Evolutionary conservation across 139 green algal species (phyloP).

Genomic region (Ettlia oleoabundans): DNA sequence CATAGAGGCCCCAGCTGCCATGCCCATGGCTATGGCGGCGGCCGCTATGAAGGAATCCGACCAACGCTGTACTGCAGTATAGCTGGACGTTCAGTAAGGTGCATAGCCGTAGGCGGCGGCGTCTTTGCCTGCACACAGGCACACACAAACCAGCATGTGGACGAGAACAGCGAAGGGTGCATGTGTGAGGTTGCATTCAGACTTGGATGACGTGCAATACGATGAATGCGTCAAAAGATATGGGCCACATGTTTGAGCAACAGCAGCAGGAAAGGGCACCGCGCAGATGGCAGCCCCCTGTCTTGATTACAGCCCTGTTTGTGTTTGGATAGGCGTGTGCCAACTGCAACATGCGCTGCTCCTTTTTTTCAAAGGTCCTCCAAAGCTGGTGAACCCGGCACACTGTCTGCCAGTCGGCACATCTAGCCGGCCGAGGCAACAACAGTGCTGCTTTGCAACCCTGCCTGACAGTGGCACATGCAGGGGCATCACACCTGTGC

Average conservation of each 20-base stretch:
- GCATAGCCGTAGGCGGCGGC: constrained; percentile 13
- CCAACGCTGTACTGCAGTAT: not conserved
- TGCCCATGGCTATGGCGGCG: not conserved
- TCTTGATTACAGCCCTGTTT: not conserved
- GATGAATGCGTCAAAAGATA: not conserved
- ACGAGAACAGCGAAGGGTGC: not conserved
- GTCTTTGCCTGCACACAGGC: constrained; percentile 17
- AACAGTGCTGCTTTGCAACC: too few relatives aligned
- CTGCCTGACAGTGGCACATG: too few relatives aligned
- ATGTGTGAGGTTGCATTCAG: not conserved
- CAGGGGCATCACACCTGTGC: not conserved
- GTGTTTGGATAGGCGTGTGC: not conserved
- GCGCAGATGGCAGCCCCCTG: not conserved
- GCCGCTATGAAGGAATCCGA: not conserved
- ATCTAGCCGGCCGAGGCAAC: too few relatives aligned
- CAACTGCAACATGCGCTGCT: too few relatives aligned
- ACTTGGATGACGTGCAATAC: too few relatives aligned
- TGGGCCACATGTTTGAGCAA: not conserved
- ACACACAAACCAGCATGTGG: not conserved
- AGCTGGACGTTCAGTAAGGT: not conserved
- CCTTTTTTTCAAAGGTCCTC: too few relatives aligned
- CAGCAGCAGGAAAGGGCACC: not conserved
- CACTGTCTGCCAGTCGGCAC: too few relatives aligned
- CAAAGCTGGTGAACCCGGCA: too few relatives aligned
- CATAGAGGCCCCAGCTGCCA: too few relatives aligned